Evolutionary conservation across 2,329 filamentous ascomycete species (phyloP).

Genomic region (Pseudopithomyces maydicus): DNA sequence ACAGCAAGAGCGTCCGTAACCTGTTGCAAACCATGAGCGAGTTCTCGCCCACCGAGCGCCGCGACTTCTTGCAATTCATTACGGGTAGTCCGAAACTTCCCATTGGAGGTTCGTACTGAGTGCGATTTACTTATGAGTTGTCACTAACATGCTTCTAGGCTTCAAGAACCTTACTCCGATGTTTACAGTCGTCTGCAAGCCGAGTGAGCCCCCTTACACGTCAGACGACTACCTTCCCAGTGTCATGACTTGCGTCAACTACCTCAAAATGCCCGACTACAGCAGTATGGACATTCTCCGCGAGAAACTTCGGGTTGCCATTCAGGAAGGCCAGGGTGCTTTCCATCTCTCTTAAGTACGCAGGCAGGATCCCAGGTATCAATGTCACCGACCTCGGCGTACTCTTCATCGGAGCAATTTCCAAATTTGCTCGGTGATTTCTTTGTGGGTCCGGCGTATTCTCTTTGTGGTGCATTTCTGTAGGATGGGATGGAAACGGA

Average conservation of each 20-base stretch:
- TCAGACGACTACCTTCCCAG: conserved; percentile 98
- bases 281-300: conserved; percentile 76
- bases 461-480: conserved; percentile 4
- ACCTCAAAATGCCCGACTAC: conserved; percentile 96
- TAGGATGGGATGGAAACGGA: conserved; percentile 1
- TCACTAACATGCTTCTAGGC: conserved; percentile 57
- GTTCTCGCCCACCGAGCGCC: conserved; percentile 72
- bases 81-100: conserved; percentile 97
- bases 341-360: conserved; percentile 82
- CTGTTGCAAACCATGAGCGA: conserved; percentile 94
- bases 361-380: background rate
- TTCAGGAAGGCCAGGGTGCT: conserved; percentile 93
- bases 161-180: conserved; percentile 97
- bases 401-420: background rate
- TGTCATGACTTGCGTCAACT: conserved; percentile 99
- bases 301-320: conserved; percentile 80
- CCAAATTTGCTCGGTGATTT: background rate
- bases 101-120: conserved; percentile 78
- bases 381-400: conserved; percentile 5
- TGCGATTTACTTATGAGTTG: background rate
- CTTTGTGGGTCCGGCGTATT: background rate
- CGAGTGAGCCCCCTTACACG: conserved; percentile 90
- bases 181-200: conserved; percentile 99
- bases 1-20: conserved; percentile 94
- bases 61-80: conserved; percentile 96